Evolutionary conservation across 208 protist species (phyloP).

Genomic region (Trypanosoma conorhini): DNA sequence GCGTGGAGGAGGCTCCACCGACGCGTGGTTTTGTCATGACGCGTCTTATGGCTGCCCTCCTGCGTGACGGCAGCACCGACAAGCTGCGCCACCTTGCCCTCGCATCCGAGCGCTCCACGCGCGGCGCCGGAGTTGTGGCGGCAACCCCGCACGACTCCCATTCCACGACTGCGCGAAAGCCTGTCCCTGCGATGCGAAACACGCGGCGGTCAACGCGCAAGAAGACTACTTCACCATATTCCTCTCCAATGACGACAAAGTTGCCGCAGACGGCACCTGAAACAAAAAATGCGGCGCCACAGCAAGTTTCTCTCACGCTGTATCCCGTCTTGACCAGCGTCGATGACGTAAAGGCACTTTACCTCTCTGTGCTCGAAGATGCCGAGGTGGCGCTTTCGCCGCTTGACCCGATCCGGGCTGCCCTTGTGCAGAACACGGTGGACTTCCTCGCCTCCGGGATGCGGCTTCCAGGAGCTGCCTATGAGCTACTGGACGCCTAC

Average conservation of each 20-base stretch:
- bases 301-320: slow-evolving; percentile 53
- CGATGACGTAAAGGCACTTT: slow-evolving; percentile 67
- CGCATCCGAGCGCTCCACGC: not conserved
- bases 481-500: slow-evolving; percentile 54
- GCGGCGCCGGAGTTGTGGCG: not conserved
- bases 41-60: slow-evolving; percentile 52
- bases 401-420: slow-evolving; percentile 85
- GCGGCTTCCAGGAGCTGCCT: slow-evolving; percentile 26
- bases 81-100: slow-evolving; percentile 26
- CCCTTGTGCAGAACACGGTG: slow-evolving; percentile 74
- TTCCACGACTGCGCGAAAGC: not conserved
- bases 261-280: not conserved
- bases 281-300: slow-evolving; percentile 21
- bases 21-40: slow-evolving; percentile 54
- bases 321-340: slow-evolving; percentile 60
- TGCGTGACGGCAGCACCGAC: slow-evolving; percentile 34
- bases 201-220: slow-evolving; percentile 6
- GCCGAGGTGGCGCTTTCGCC: slow-evolving; percentile 70
- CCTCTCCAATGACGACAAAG: not conserved
- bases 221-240: slow-evolving; percentile 18
- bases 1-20: slow-evolving; percentile 31
- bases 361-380: slow-evolving; percentile 56
- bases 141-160: slow-evolving; percentile 3
- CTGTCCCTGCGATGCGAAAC: not conserved
- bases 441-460: slow-evolving; percentile 45